These are phyloP conservation scores for Xylariaceae sp. DNA, from an alignment of 2,329 filamentous ascomycete genomes.

Conservation along the genomic window DNA sequence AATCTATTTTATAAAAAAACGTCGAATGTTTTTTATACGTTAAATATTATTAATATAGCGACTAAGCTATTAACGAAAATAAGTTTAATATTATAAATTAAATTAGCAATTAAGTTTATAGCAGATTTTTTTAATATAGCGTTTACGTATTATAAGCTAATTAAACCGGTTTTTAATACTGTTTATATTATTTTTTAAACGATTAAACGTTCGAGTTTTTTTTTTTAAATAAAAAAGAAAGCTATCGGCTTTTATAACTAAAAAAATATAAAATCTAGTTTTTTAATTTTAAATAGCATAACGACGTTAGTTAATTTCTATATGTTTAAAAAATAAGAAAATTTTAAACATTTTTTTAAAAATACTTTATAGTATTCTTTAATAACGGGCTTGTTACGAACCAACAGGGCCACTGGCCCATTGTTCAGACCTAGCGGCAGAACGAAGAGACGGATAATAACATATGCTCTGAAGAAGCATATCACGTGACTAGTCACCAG, in stretches of 20 bases:
- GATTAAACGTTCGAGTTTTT: constrained; percentile 2
- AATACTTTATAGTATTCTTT: constrained; percentile 2
- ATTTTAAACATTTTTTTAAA: not conserved
- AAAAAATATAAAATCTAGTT: constrained; percentile 5
- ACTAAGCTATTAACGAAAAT: constrained; percentile 1
- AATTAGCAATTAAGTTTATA: constrained; percentile 4
- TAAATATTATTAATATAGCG: constrained; percentile 3
- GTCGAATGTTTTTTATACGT: constrained; percentile 7
- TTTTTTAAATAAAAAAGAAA: constrained; percentile 6
- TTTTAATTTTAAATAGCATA: not conserved
- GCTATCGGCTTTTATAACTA: constrained; percentile 6
- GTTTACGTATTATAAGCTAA: constrained; percentile 6
- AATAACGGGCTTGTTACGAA: constrained; percentile 2
- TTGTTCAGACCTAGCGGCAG: too few relatives aligned
- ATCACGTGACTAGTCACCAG: too few relatives aligned
- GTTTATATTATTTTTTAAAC: constrained; percentile 7
- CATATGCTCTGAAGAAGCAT: too few relatives aligned
- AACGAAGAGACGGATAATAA: too few relatives aligned
- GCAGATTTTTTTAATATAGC: not conserved
- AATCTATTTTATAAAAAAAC: constrained; percentile 3
- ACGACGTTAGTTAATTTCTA: not conserved
- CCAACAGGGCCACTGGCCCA: too few relatives aligned
- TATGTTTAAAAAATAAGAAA: not conserved
- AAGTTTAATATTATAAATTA: constrained; percentile 10
- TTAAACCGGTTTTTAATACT: not conserved